Conservation (phyloP, 2,329 filamentous ascomycete genomes). For the Camillea tinctor region DNA sequence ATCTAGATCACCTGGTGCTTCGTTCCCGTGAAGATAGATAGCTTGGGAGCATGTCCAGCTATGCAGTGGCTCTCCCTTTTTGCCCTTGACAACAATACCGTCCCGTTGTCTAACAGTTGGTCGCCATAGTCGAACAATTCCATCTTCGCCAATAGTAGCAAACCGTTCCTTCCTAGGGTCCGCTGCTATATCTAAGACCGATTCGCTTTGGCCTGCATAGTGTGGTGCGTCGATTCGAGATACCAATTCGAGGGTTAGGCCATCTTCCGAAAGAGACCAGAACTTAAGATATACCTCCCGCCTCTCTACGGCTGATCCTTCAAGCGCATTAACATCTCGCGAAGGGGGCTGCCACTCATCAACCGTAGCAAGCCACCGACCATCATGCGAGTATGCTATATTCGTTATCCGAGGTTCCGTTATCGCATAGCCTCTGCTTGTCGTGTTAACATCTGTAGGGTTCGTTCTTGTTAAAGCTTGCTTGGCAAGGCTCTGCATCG, state of each 20-base stretch:
- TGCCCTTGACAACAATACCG: constrained; percentile 62
- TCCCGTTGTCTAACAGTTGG: constrained; percentile 67
- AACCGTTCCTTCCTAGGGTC: constrained; percentile 71
- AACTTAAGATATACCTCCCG: constrained; percentile 86
- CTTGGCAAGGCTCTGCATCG: constrained; percentile 74
- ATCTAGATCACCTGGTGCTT: constrained; percentile 34
- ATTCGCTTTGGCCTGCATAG: constrained; percentile 51
- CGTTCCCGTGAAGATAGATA: constrained; percentile 48
- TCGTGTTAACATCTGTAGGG: constrained; percentile 75
- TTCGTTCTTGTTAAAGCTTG: constrained; percentile 90
- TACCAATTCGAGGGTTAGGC: constrained; percentile 67
- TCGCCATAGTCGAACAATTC: constrained; percentile 77
- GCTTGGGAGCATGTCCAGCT: constrained; percentile 72
- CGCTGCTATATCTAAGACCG: constrained; percentile 70
- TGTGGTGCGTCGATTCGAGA: constrained; percentile 85
- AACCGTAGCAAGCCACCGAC: constrained; percentile 85
- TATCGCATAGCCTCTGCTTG: constrained; percentile 68
- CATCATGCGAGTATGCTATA: constrained; percentile 74
- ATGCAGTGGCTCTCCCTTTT: constrained; percentile 57
- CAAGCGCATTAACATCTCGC: constrained; percentile 63
- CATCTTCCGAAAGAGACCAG: constrained; percentile 67
- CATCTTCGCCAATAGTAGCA: constrained; percentile 82
- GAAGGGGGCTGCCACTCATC: constrained; percentile 84
- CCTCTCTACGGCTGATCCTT: constrained; percentile 44
- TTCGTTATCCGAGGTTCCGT: constrained; percentile 75